Evolutionary conservation across 768 basidiomycete genomes (phyloP), one percentile per base, ranked within the genome.

Genomic region (Heimioporus sp.): DNA sequence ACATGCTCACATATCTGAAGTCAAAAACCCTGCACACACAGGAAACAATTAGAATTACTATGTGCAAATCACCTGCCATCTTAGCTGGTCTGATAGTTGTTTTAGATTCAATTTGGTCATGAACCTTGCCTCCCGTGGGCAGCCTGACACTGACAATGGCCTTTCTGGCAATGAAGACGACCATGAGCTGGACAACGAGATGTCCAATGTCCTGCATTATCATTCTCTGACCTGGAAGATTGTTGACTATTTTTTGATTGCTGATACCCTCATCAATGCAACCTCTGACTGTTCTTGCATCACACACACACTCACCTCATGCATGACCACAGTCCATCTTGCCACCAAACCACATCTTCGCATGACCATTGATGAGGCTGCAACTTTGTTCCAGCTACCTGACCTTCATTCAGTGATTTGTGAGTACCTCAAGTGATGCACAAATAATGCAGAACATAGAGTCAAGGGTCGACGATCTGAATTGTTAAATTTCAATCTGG

Each of bases 1-100:
- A 50, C 60, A 66, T 36, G 56, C 67, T 4, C 67, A 76, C 48
- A 66, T 70, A 48, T 56, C 53, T 2, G 47, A 63, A 19, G 64
- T 73, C 54, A 73, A 73, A 47, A 49, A 64, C 34, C 70, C 69
- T 19, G 57, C 67, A 40, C 51, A 61, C 9, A 28, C 62, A n/a
- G 28, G 45, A n/a, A 64, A 58, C 7, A 75, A 73, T 49, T 62
- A 73, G 43, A 40, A 46, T 12, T 52, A 52, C 19, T 36, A 46
- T 13, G 19, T 60, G 1, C 72, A 75, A 52, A 74, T 75, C 38
- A 64, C 63, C 34, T 54, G 64, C 7, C 51, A 62, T 41, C 56
- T 75, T 13, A 67, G 72, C 42, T 60, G 64, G 1, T 16, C 38
- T 2, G 69, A 73, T 10, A 72, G 70, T 54, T 48, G 49, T 20